phyloP scores from a whole-genome alignment of 108 stramenopile species.

The Fistulifera solaris region DNA sequence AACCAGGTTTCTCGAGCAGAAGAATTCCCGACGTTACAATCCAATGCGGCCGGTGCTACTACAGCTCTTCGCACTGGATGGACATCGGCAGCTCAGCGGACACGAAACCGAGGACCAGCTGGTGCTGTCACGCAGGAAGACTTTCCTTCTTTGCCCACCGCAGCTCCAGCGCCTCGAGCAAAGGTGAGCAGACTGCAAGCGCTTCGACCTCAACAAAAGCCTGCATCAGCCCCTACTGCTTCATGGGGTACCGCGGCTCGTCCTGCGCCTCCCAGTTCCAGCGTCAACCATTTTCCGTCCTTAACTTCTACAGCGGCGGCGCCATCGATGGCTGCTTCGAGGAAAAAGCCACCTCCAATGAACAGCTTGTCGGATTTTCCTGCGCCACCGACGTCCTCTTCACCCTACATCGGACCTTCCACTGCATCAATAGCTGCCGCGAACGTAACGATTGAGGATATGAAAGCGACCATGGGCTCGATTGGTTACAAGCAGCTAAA shows the following conservation, averaged over 20 bases:
- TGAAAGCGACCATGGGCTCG: conserved; percentile 59
- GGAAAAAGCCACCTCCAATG: conserved; percentile 15
- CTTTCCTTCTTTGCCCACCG: conserved; percentile 32
- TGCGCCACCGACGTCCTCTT: conserved; percentile 26
- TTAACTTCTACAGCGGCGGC: neutral
- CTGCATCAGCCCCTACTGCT: neutral
- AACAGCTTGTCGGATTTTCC: conserved; percentile 34
- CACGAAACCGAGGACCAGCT: conserved; percentile 7
- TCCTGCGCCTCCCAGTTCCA: conserved; percentile 12
- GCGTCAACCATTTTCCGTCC: conserved; percentile 15
- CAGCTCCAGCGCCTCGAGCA: conserved; percentile 5
- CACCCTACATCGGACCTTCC: conserved; percentile 18
- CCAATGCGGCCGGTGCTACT: conserved; percentile 2
- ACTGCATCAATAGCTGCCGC: conserved; percentile 16
- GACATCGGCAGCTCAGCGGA: conserved; percentile 22
- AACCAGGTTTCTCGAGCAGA: conserved; percentile 19
- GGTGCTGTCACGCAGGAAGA: conserved; percentile 24
- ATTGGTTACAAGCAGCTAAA: conserved; percentile 74
- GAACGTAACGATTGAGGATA: conserved; percentile 43
- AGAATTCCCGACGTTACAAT: conserved; percentile 57
- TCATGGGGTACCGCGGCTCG: conserved; percentile 4
- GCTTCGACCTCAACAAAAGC: neutral
- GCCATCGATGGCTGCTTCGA: neutral
- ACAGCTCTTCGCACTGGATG: conserved; percentile 19
- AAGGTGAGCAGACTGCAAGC: conserved; percentile 6